Percentiles rank a stretch among this genome's conserved stretches.
phyloP scores from a whole-genome alignment of 495 filamentous ascomycete genomes.

The Aspergillus saccharolyticus region DNA sequence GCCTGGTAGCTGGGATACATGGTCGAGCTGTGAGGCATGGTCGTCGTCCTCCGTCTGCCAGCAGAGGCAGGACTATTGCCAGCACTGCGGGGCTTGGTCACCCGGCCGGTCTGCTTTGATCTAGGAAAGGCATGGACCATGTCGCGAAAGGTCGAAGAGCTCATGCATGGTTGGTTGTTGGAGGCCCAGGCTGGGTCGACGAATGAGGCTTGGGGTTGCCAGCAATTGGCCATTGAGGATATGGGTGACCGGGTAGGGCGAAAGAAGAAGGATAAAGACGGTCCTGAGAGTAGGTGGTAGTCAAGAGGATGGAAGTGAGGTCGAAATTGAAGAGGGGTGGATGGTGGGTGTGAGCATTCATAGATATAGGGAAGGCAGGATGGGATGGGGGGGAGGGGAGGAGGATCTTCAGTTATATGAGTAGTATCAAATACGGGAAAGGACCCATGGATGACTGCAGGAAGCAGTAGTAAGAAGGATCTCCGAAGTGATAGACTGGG shows the following conservation, averaged over 20 bases:
- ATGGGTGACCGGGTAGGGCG: background rate
- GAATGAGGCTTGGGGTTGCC: constrained; percentile 27
- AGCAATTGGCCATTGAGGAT: constrained; percentile 32
- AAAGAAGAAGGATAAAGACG: background rate
- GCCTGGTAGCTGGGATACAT: constrained; percentile 26
- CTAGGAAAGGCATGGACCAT: constrained; percentile 32
- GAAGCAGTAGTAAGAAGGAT: constrained; percentile 20
- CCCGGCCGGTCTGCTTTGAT: constrained; percentile 39
- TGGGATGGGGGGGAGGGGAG: background rate
- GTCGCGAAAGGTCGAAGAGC: constrained; percentile 27
- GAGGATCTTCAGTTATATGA: constrained; percentile 14
- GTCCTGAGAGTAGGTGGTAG: background rate
- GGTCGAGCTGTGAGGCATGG: constrained; percentile 41
- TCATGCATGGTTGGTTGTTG: constrained; percentile 20
- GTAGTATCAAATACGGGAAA: constrained; percentile 17
- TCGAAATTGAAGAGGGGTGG: background rate
- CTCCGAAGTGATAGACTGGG: constrained; percentile 13
- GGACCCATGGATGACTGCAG: constrained; percentile 22
- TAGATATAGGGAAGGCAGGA: constrained; percentile 1
- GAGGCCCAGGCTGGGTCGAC: constrained; percentile 29
- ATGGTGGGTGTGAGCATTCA: background rate
- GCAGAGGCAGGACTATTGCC: constrained; percentile 64
- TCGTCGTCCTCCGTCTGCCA: constrained; percentile 50
- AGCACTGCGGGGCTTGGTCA: constrained; percentile 64
- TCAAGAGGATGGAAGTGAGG: constrained; percentile 2